phyloP scores from a whole-genome alignment of 805 yeast genomes.

The Lipomyces spencermartinsiae region DNA sequence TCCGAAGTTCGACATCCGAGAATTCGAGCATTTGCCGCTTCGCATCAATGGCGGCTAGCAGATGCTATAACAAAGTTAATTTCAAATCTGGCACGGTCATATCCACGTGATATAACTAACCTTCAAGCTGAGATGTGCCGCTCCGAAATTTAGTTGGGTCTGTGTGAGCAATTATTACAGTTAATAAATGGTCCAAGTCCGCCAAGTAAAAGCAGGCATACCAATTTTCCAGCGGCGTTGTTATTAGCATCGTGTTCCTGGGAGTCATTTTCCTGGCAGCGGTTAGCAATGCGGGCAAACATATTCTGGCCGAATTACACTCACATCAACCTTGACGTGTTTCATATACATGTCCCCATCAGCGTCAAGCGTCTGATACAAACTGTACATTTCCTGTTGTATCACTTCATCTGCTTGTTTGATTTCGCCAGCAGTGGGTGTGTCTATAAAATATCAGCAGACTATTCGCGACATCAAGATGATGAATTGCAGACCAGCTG shows the following conservation, averaged over 20 bases:
- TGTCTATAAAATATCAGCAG: constrained; percentile 13
- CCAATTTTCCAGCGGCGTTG: constrained; percentile 12
- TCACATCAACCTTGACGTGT: not conserved
- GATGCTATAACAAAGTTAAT: constrained; percentile 51
- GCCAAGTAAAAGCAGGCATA: not conserved
- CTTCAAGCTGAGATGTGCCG: constrained; percentile 77
- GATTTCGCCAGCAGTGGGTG: constrained; percentile 27
- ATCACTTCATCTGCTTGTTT: constrained; percentile 21
- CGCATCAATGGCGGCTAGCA: constrained; percentile 76
- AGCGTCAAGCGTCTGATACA: constrained; percentile 31
- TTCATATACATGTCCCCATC: constrained; percentile 15
- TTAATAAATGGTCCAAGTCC: not conserved
- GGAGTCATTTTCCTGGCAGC: not conserved
- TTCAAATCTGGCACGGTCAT: not conserved
- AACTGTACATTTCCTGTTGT: constrained; percentile 14
- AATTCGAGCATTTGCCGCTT: constrained; percentile 74
- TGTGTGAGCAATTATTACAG: not conserved
- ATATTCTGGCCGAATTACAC: not conserved
- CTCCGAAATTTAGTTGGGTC: constrained; percentile 56
- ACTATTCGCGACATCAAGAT: not conserved
- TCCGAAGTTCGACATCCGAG: constrained; percentile 82
- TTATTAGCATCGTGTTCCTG: not conserved
- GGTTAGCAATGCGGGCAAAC: not conserved
- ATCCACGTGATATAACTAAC: not conserved
- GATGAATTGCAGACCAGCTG: constrained; percentile 26